Evolutionary conservation across 179 eudicot genomes (phyloP).

Genomic region (Sideroxylon spinosum): DNA sequence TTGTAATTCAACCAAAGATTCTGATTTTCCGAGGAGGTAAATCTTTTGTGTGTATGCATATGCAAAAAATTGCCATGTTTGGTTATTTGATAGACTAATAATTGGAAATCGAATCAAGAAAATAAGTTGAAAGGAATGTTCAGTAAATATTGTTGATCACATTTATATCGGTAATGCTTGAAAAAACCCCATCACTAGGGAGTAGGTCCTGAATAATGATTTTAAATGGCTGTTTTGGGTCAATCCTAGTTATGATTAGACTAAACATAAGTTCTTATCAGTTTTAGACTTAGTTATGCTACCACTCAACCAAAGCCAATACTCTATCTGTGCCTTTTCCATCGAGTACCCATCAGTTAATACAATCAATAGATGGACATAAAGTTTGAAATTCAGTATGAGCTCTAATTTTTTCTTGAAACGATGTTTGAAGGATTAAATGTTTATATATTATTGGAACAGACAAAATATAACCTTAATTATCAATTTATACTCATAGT

Average conservation of each 20-base stretch:
- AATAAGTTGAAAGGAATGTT: not conserved
- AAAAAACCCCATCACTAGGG: no score
- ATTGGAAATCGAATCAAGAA: not conserved
- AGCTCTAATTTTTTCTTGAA: not conserved
- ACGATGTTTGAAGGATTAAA: constrained; percentile 2
- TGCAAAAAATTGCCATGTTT: not conserved
- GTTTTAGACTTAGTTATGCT: not conserved
- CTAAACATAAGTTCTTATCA: not conserved
- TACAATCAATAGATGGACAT: not conserved
- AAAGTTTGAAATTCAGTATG: not conserved
- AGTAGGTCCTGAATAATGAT: no score
- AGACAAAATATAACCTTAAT: not conserved
- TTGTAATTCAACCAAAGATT: constrained; percentile 62
- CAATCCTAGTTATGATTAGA: not conserved
- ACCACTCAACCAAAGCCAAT: not conserved
- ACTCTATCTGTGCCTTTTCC: not conserved
- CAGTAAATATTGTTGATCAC: not conserved
- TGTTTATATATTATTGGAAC: not conserved
- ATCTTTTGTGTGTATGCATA: not conserved
- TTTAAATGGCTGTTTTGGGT: not conserved
- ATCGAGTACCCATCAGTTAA: not conserved
- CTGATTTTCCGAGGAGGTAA: constrained; percentile 73
- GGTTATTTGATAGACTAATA: not conserved
- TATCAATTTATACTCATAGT: not conserved
- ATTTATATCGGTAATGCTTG: no score